Percentiles rank a stretch among this genome's conserved stretches.
Evolutionary conservation across 306 rosid genomes (phyloP).

Genomic region (Cicer chorassanicum): DNA sequence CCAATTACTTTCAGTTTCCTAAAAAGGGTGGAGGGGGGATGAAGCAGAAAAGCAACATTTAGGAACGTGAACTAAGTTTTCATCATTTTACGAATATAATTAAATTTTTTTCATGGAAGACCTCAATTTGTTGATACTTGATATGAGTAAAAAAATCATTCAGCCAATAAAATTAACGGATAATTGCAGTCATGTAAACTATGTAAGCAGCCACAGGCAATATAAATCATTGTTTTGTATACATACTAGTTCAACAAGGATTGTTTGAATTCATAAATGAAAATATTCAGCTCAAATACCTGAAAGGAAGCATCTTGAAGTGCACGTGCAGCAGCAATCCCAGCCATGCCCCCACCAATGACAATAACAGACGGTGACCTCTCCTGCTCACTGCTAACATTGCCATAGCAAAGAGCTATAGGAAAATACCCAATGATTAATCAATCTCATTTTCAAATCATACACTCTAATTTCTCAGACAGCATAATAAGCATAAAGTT

Average conservation of each 20-base stretch:
- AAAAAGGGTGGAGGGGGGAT: not conserved
- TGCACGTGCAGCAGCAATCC: constrained; percentile 95
- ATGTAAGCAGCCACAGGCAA: not conserved
- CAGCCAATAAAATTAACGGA: not conserved
- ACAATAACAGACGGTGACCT: constrained; percentile 94
- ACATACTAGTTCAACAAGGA: not conserved
- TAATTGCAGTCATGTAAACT: not conserved
- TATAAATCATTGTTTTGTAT: not conserved
- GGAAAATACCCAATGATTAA: not conserved
- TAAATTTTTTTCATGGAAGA: not conserved
- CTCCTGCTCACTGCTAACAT: constrained; percentile 51
- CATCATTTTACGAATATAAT: not conserved
- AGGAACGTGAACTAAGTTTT: not conserved
- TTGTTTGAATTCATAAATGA: not conserved
- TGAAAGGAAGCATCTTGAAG: constrained; percentile 91
- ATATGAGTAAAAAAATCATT: not conserved
- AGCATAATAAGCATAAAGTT: not conserved
- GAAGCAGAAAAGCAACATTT: not conserved
- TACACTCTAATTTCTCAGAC: not conserved
- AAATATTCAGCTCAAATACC: constrained; percentile 51
- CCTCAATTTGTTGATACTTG: not conserved
- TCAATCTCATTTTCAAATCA: not conserved
- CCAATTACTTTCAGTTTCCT: not conserved
- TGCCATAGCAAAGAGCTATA: constrained; percentile 68
- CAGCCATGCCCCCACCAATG: constrained; percentile 92